These are phyloP conservation scores for Rhodotorula sp. DNA, from an alignment of 1,284 basidiomycete species.

Conservation along the genomic window DNA sequence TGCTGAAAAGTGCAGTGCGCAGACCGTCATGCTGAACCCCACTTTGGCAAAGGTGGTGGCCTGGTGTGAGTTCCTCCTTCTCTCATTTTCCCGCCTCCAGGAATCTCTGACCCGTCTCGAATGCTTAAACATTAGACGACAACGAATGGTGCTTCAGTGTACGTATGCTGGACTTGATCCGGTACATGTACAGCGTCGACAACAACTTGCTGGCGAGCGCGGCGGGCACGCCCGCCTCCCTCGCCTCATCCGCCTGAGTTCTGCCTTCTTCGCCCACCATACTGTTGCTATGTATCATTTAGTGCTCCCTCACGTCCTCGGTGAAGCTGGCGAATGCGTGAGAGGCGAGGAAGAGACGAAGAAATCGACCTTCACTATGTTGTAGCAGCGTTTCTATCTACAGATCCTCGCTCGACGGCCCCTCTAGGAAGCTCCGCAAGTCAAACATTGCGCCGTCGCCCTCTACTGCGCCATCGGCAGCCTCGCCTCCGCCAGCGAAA, in stretches of 20 bases:
- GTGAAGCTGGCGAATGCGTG: background rate
- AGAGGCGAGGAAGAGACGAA: background rate
- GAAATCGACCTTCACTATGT: background rate
- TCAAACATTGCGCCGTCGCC: constrained; percentile 1
- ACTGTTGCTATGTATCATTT: too few species aligned
- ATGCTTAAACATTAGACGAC: too few species aligned
- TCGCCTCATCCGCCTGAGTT: too few species aligned
- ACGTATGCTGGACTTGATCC: constrained; percentile 39
- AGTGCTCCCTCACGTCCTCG: too few species aligned
- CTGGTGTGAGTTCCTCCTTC: constrained; percentile 34
- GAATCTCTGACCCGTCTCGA: too few species aligned
- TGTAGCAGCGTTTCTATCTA: background rate
- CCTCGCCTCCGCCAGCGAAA: background rate
- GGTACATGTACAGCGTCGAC: constrained; percentile 47
- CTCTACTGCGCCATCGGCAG: background rate
- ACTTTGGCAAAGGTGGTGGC: constrained; percentile 51
- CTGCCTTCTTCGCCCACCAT: too few species aligned
- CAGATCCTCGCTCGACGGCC: background rate
- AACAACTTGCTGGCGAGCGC: background rate
- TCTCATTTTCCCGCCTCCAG: too few species aligned
- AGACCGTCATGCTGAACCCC: constrained; percentile 47
- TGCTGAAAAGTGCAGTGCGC: too few species aligned
- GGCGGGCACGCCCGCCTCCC: background rate
- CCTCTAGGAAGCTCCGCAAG: constrained; percentile 2
- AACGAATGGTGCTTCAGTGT: background rate